These are phyloP conservation scores for Candida tropicalis DNA, from an alignment of 1,139 yeast genomes.

Conservation along the genomic window DNA sequence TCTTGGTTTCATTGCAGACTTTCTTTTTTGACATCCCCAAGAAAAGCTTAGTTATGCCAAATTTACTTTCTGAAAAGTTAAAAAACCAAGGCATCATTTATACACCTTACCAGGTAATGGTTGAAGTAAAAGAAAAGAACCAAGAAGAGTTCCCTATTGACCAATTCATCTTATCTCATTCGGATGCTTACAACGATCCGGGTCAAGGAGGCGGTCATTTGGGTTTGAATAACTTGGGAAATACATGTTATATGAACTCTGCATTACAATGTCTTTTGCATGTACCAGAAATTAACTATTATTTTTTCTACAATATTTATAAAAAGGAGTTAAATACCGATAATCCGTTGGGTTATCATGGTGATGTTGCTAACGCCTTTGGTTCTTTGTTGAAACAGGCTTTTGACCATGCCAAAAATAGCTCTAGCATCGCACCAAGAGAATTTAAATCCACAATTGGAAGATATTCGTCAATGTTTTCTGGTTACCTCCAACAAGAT, in stretches of 20 bases:
- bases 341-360: constrained; percentile 81
- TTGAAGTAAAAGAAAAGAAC: constrained; percentile 32
- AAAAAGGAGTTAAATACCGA: constrained; percentile 66
- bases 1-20: constrained; percentile 25
- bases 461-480: constrained; percentile 75
- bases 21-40: constrained; percentile 35
- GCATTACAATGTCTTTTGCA: constrained; percentile 91
- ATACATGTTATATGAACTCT: constrained; percentile 96
- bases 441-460: constrained; percentile 83
- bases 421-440: constrained; percentile 54
- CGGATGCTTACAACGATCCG: constrained; percentile 4
- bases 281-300: constrained; percentile 79
- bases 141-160: constrained; percentile 29
- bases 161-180: constrained; percentile 18
- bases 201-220: constrained; percentile 34
- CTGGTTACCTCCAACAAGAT: constrained; percentile 91
- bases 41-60: constrained; percentile 34
- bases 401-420: constrained; percentile 35
- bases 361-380: constrained; percentile 78
- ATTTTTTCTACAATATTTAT: constrained; percentile 67
- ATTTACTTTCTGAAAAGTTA: constrained; percentile 27
- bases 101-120: constrained; percentile 33
- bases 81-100: constrained; percentile 35
- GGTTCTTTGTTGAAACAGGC: constrained; percentile 64
- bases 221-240: constrained; percentile 85